Evolutionary conservation across 2,329 filamentous ascomycete species (phyloP), one percentile per base, ranked within the genome.

Genomic region (Trichoderma sp.): DNA sequence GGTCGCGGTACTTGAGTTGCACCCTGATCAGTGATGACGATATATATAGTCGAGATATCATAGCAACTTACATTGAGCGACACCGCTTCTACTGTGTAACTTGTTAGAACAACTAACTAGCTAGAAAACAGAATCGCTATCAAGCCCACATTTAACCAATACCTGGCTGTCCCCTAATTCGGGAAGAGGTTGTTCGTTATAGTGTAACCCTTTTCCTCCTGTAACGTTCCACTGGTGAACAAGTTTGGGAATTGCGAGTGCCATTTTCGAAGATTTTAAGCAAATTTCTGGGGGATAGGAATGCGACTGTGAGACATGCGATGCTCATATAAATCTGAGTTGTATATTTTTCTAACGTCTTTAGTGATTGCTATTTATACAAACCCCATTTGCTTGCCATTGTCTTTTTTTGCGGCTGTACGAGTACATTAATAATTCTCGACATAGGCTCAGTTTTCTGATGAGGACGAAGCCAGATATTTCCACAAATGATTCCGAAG

Each of bases 101-200:
- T 1, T 3, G 35, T 54, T 54, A 64, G 48, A 25, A 53, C 17
- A 0, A 9, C n/a, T 2, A 17, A 8, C 0, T 42, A 4, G 3
- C 22, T 52, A 12, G 22, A 13, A 48, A 22, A 48, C 9, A 5
- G 1, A 27, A 3, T 10, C 8, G 3, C 48, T 52, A 2, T 10
- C 12, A 9, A 9, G 15, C 34, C 29, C n/a, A 27, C 50, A 54
- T 15, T 27, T 29, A 5, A 29, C 48, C n/a, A 64, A 29, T 4
- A 64, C 60, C 15, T 64, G 35, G 17, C 60, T 64, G 25, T 64
- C 60, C 3, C 60, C 60, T 54, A 64, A 19, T 37, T 64, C 48
- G 17, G 60, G 35, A 45, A 64, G 60, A 8, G 60, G 35, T 2
- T 64, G 60, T 42, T 64, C 35, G 5, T 48, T 42, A 22, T 64